Base-by-base conservation (phyloP, 352 stramenopile species). In the Phytophthora uliginosa region DNA sequence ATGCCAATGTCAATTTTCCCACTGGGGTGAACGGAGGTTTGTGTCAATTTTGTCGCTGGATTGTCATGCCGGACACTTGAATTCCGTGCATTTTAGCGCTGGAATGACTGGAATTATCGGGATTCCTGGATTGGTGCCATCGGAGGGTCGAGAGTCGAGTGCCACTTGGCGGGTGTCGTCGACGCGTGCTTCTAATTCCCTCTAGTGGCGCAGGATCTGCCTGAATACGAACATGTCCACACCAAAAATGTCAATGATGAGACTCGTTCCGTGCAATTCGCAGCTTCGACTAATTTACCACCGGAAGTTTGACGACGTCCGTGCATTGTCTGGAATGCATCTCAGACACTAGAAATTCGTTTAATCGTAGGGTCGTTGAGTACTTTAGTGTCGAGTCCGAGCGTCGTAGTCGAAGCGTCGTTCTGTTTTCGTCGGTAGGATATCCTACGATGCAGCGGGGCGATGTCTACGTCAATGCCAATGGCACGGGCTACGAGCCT, bases 401-500 rank as follows among this genome's bases (percentile, higher is more conserved):
- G 26, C 38, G 22, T 51, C 47, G 12, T 17, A 15, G 22, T 71
- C 54, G 57, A 77, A 71, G 24, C 54, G 71, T 67, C 65, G 58
- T 61, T 77, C 63, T 55, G 50, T 61, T 31, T 68, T 59, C 42
- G 70, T 66, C 28, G 28, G 38, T 34, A 71, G 48, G 20, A 70
- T 48, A 17, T 7, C 8, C 33, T 20, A 24, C 54, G 53, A 78
- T 78, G 72, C 62, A 73, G 59, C 59, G 40, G 18, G 62, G 60
- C 42, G 20, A 22, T 52, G 40, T 40, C 17, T 56, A 61, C 54
- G 54, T 61, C 26, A 28, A 28, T 28, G 36, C 53, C 47, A 73
- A 24, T 48, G 62, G 64, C 33, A 81, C 76, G 28, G 76, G 76
- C 20, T 83, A 74, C 66, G 76, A 74, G 53, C 56, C 40, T 22